Conservation (phyloP, 108 stramenopile genomes). For the Fistulifera pelliculosa region DNA sequence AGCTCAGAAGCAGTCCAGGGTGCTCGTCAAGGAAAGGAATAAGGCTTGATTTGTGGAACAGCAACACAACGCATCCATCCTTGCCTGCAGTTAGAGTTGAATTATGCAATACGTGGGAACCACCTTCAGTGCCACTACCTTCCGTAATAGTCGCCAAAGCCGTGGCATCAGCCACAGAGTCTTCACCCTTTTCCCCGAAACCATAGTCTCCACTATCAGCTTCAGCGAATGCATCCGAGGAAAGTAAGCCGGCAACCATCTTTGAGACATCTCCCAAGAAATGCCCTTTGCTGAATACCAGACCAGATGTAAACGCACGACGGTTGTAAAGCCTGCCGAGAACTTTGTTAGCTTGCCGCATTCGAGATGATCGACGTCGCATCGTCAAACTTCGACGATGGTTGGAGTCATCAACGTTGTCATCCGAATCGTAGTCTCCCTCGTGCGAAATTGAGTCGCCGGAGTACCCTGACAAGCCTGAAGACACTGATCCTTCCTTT, state of each 20-base stretch:
- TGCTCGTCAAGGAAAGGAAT: conserved; percentile 76
- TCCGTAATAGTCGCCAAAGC: conserved; percentile 21
- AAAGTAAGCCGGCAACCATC: conserved; percentile 69
- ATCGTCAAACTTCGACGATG: conserved; percentile 13
- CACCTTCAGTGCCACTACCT: conserved; percentile 39
- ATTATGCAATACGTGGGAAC: conserved; percentile 43
- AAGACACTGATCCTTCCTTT: conserved; percentile 2
- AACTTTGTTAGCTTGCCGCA: conserved; percentile 74
- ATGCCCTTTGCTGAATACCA: conserved; percentile 80
- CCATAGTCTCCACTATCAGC: conserved; percentile 19
- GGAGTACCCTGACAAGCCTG: neutral
- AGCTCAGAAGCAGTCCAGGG: conserved; percentile 72
- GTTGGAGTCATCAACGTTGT: conserved; percentile 17
- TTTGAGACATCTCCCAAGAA: conserved; percentile 82
- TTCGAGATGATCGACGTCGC: conserved; percentile 42
- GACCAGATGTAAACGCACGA: conserved; percentile 67
- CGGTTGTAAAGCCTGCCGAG: conserved; percentile 67
- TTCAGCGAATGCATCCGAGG: conserved; percentile 21
- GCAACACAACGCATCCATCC: conserved; percentile 73
- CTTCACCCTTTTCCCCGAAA: conserved; percentile 36
- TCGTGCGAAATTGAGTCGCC: conserved; percentile 9
- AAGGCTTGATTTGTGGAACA: conserved; percentile 58
- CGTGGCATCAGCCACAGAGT: conserved; percentile 10
- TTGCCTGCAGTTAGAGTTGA: conserved; percentile 83
- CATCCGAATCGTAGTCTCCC: conserved; percentile 14